Evolutionary conservation across 2,329 filamentous ascomycete genomes (phyloP).

Genomic region (Apiospora aurea): DNA sequence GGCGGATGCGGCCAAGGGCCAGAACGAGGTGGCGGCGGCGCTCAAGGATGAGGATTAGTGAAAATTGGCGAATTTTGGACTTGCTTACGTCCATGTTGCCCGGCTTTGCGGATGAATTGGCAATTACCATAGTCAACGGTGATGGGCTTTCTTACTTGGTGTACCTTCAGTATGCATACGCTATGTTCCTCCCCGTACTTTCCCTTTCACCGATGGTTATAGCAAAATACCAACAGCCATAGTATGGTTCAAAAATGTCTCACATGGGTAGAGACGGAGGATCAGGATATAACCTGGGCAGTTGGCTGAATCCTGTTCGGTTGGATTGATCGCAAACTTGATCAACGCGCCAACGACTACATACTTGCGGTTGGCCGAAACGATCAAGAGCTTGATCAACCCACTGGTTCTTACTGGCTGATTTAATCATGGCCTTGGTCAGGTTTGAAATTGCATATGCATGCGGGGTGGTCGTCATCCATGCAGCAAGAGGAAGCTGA

Average conservation of each 20-base stretch:
- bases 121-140: neutral
- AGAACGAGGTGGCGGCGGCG: constrained; percentile 24
- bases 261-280: neutral
- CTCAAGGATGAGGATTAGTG: constrained; percentile 27
- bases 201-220: neutral
- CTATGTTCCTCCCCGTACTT: neutral
- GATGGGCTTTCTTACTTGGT: neutral
- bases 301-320: neutral
- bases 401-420: neutral
- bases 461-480: neutral
- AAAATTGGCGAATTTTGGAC: neutral
- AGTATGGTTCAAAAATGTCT: neutral
- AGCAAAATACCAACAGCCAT: neutral
- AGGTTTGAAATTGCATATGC: neutral
- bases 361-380: neutral
- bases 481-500: neutral
- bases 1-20: neutral
- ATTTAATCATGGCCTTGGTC: neutral
- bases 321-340: neutral
- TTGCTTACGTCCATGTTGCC: neutral
- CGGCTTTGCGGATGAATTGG: neutral
- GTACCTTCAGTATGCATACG: neutral
- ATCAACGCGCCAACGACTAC: neutral
- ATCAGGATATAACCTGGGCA: too few species aligned
- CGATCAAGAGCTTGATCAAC: neutral